A percentile compares a stretch with the other conserved stretches of the same genome.
phyloP scores from a whole-genome alignment of 805 yeast species.

The Saccharomycopsis sp. region DNA sequence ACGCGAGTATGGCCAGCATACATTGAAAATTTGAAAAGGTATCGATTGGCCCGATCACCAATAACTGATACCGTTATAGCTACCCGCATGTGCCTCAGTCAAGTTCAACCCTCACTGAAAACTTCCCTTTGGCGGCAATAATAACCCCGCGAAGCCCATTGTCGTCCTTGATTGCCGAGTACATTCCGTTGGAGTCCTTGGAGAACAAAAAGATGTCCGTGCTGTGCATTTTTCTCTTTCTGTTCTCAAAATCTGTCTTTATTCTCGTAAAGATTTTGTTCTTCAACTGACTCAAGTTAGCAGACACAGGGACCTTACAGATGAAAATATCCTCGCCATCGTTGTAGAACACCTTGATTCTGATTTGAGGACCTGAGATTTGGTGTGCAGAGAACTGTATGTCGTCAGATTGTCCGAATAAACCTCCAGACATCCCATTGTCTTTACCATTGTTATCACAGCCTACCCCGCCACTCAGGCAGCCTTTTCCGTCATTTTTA shows the following conservation, averaged over 20 bases:
- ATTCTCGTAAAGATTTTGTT: slow-evolving; percentile 16
- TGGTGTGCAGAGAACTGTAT: slow-evolving; percentile 12
- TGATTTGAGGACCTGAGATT: slow-evolving; percentile 19
- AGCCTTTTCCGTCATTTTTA: not conserved
- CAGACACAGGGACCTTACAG: slow-evolving; percentile 16
- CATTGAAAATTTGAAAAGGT: not conserved
- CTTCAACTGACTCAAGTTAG: slow-evolving; percentile 14
- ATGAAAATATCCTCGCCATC: slow-evolving; percentile 21
- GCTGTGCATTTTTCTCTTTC: slow-evolving; percentile 6
- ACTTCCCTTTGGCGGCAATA: slow-evolving; percentile 15
- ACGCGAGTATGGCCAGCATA: not conserved
- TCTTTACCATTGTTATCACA: not conserved
- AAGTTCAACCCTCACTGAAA: slow-evolving; percentile 19
- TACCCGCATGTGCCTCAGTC: too few relatives aligned
- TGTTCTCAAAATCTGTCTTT: slow-evolving; percentile 13
- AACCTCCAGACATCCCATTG: not conserved
- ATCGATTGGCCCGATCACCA: too few relatives aligned
- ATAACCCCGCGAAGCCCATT: slow-evolving; percentile 14
- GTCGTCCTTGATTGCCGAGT: slow-evolving; percentile 18
- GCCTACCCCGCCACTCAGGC: not conserved
- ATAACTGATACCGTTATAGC: too few relatives aligned
- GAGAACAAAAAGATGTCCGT: slow-evolving; percentile 13
- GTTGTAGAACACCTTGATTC: slow-evolving; percentile 20
- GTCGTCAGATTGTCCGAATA: not conserved
- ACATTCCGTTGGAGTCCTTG: slow-evolving; percentile 19